A percentile compares a stretch with the other conserved stretches of the same genome.
These are phyloP conservation scores for Suillus ampliporus DNA, from an alignment of 768 basidiomycete species.

Conservation along the genomic window DNA sequence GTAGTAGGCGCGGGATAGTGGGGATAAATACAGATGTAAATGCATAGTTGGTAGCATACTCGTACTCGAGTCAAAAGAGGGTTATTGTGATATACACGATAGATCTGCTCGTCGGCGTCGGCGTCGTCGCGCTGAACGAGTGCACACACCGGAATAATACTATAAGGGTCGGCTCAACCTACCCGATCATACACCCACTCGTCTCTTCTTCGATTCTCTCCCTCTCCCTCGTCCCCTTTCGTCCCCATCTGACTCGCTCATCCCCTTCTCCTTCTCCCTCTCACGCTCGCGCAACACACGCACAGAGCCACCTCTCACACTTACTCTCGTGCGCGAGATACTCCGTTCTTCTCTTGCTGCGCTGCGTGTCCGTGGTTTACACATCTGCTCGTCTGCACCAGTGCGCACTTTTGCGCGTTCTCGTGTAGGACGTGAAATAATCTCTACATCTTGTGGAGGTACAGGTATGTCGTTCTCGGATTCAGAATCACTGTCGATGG, in stretches of 20 bases:
- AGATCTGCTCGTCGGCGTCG: not conserved
- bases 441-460: slow-evolving; percentile 17
- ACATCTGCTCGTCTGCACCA: slow-evolving; percentile 29
- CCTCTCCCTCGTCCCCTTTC: slow-evolving; percentile 20
- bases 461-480: slow-evolving; percentile 28
- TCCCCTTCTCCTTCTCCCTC: slow-evolving; percentile 16
- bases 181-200: slow-evolving; percentile 22
- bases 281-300: slow-evolving; percentile 1
- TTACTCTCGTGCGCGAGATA: slow-evolving; percentile 4
- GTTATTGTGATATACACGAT: not conserved
- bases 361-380: slow-evolving; percentile 18
- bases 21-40: not conserved
- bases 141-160: not conserved
- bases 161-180: not conserved
- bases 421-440: slow-evolving; percentile 28
- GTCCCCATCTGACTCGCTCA: slow-evolving; percentile 16
- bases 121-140: not conserved
- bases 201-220: slow-evolving; percentile 36
- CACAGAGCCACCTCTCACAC: slow-evolving; percentile 1
- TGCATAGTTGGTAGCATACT: not conserved
- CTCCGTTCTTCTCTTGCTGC: slow-evolving; percentile 12
- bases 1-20: too few relatives aligned
- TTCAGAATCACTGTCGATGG: slow-evolving; percentile 23
- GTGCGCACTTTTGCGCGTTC: slow-evolving; percentile 19
- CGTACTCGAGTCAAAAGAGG: slow-evolving; percentile 1